These are phyloP conservation scores for Gardenia jasminoides DNA, from an alignment of 257 asterid genomes.

Conservation along the genomic window DNA sequence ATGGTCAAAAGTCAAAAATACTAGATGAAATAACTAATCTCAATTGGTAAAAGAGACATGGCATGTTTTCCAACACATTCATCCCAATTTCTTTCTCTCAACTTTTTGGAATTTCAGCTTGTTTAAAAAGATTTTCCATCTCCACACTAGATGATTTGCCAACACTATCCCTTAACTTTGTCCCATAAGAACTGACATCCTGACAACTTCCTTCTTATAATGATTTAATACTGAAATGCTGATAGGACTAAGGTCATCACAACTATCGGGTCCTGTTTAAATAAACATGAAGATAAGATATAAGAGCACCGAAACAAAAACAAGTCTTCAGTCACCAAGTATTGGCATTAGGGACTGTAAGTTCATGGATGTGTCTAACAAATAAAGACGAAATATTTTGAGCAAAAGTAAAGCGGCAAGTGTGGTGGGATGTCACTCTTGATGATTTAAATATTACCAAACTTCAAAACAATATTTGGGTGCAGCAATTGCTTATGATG, in stretches of 20 bases:
- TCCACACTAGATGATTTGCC: slow-evolving; percentile 34
- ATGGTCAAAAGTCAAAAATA: too few relatives aligned
- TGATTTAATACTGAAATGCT: slow-evolving; percentile 71
- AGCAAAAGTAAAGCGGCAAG: too few relatives aligned
- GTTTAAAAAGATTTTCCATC: slow-evolving; percentile 37
- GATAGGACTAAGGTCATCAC: slow-evolving; percentile 55
- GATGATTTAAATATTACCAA: too few relatives aligned
- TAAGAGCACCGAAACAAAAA: not conserved
- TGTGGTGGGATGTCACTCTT: too few relatives aligned
- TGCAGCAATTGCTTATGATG: too few relatives aligned
- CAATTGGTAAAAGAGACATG: slow-evolving; percentile 85
- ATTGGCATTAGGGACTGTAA: too few relatives aligned
- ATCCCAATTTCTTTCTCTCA: slow-evolving; percentile 37
- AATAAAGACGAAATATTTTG: too few relatives aligned
- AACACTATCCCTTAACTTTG: slow-evolving; percentile 31
- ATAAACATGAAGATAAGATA: not conserved
- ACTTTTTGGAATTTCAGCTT: slow-evolving; percentile 28
- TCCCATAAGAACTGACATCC: slow-evolving; percentile 39
- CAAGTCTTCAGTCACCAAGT: too few relatives aligned
- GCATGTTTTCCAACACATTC: slow-evolving; percentile 65
- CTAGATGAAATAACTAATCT: too few relatives aligned
- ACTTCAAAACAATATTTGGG: too few relatives aligned
- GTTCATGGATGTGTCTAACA: too few relatives aligned
- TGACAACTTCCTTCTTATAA: slow-evolving; percentile 40
- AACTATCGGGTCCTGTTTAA: slow-evolving; percentile 53